These are phyloP conservation scores for Tetracladium setigerum DNA, from an alignment of 495 filamentous ascomycete genomes.

Conservation along the genomic window DNA sequence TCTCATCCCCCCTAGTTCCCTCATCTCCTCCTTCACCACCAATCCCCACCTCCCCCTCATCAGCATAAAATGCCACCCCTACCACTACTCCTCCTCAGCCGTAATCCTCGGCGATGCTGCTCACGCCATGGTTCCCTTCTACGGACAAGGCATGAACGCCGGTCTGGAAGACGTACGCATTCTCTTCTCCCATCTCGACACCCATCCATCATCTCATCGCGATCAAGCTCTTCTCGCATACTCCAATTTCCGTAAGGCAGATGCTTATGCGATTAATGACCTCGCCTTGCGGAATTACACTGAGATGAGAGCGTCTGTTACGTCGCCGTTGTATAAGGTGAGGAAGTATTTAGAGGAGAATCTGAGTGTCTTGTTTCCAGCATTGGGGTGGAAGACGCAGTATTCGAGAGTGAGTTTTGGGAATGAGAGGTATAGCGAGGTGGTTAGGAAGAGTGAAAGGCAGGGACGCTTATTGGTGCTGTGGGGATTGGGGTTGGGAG, in stretches of 20 bases:
- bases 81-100: constrained; percentile 69
- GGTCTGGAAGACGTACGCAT: constrained; percentile 79
- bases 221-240: constrained; percentile 65
- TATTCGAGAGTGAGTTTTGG: constrained; percentile 91
- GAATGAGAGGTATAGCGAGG: constrained; percentile 83
- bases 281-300: constrained; percentile 85
- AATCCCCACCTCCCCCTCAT: constrained; percentile 92
- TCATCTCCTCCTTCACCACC: constrained; percentile 59
- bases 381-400: constrained; percentile 80
- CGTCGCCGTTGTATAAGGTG: constrained; percentile 62
- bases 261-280: constrained; percentile 87
- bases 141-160: constrained; percentile 84
- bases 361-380: constrained; percentile 67
- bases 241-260: constrained; percentile 58
- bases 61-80: constrained; percentile 81
- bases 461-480: constrained; percentile 50
- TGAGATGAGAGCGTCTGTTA: constrained; percentile 84
- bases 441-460: constrained; percentile 54
- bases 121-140: constrained; percentile 96
- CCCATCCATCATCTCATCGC: constrained; percentile 35
- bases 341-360: constrained; percentile 83
- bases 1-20: constrained; percentile 62
- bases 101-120: constrained; percentile 92
- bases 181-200: constrained; percentile 66
- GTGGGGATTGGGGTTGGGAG: neutral